Evolutionary conservation across 73 alveolate genomes (phyloP), one percentile per base, ranked within the genome.

Genomic region (Symbiodinium pilosum): DNA sequence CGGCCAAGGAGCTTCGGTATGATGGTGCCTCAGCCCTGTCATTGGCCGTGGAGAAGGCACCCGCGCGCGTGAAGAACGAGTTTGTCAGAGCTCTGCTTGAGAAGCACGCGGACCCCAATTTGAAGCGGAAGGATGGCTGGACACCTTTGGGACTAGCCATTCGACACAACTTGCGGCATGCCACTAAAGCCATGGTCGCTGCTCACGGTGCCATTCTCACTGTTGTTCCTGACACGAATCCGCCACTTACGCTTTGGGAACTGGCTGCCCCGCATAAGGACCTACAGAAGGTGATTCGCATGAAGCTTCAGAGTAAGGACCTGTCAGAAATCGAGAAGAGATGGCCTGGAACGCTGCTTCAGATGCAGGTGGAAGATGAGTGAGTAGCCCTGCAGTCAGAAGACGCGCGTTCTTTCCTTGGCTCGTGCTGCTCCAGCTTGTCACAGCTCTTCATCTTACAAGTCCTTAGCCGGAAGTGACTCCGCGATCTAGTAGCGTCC

Each of bases 41-140:
- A 24, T 41, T 59, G 86, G 95, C 95, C 5, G 43, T 88, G 87
- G 95, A 88, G 12, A 40, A 84, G 28, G 64, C 95, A 4, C 95
- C 95, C n/a, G 43, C 87, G 14, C 87, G 43, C 51, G 51, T 39
- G 32, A 39, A 39, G 36, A 36, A 36, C 51, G 87, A 77, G 51
- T 88, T 64, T 40, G 43, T 88, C 20, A 64, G 95, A 0, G 86
- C 95, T 3, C 52, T 88, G 44, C 47, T 88, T 56, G 95, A 88
- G 75, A 88, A 88, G 86, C 71, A 56, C 36, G 86, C 95, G 32
- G 95, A 88, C 69, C 95, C 95, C 44, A 88, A 88, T 44, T 34
- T 39, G 73, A 88, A 88, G 51, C 95, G 95, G 32, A 88, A 88
- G 38, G 95, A 88, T 39, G 95, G 95, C 34, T 88, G 95, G 95